phyloP scores from a whole-genome alignment of 306 rosid species.

The Fragaria vesca region DNA sequence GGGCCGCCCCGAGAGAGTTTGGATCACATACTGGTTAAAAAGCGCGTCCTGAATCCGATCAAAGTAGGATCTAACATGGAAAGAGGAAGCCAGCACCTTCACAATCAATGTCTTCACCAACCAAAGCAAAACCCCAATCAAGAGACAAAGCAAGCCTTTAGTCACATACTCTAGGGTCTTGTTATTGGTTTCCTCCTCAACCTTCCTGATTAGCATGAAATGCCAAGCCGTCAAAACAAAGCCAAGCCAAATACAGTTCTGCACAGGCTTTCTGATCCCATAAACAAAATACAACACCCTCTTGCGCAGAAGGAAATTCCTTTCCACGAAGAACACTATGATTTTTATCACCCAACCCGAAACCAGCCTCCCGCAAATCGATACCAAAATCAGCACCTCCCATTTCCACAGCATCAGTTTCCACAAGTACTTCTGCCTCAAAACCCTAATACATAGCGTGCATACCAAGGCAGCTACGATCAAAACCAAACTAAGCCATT shows the following conservation, averaged over 20 bases:
- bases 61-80: slow-evolving; percentile 77
- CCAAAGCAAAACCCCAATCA: slow-evolving; percentile 70
- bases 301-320: slow-evolving; percentile 72
- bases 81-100: slow-evolving; percentile 81
- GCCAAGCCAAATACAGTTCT: slow-evolving; percentile 75
- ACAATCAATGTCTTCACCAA: slow-evolving; percentile 66
- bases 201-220: slow-evolving; percentile 59
- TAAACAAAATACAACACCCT: slow-evolving; percentile 18
- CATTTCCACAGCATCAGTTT: slow-evolving; percentile 71
- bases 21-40: slow-evolving; percentile 74
- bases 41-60: slow-evolving; percentile 81
- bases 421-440: slow-evolving; percentile 50
- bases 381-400: slow-evolving; percentile 67
- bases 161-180: slow-evolving; percentile 40
- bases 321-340: slow-evolving; percentile 60
- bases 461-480: slow-evolving; percentile 45
- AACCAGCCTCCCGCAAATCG: slow-evolving; percentile 76
- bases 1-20: slow-evolving; percentile 82
- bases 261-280: slow-evolving; percentile 69
- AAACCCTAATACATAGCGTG: slow-evolving; percentile 37
- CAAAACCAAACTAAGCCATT: slow-evolving; percentile 71
- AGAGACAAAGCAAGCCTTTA: slow-evolving; percentile 59
- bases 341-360: slow-evolving; percentile 73
- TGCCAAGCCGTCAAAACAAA: slow-evolving; percentile 79
- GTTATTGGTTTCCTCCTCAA: slow-evolving; percentile 51